A percentile compares a stretch with the other conserved stretches of the same genome.
These are phyloP conservation scores for Boletus barrowsii DNA, from an alignment of 768 basidiomycete species.

Conservation along the genomic window DNA sequence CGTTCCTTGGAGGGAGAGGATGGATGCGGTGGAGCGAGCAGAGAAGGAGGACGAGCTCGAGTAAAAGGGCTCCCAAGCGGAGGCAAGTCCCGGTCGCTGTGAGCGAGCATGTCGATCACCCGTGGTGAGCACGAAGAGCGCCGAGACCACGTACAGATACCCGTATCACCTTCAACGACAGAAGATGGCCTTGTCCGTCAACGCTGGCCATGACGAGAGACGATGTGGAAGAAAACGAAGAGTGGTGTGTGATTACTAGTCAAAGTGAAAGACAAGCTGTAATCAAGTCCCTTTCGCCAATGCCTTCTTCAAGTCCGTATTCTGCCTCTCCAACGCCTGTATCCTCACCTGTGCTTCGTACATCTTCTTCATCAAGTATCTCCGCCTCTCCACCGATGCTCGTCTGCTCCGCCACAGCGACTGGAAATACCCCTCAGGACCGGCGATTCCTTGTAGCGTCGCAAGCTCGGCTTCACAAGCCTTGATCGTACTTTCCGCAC, in stretches of 20 bases:
- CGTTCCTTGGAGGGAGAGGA: constrained; percentile 72
- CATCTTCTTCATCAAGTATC: constrained; percentile 76
- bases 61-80: constrained; percentile 84
- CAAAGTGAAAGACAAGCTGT: not conserved
- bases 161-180: constrained; percentile 86
- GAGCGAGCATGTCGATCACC: constrained; percentile 4
- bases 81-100: constrained; percentile 71
- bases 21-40: constrained; percentile 73
- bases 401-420: constrained; percentile 43
- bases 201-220: constrained; percentile 18
- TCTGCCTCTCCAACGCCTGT: constrained; percentile 66
- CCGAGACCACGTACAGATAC: constrained; percentile 62
- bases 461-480: constrained; percentile 75
- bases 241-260: no score
- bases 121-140: not conserved
- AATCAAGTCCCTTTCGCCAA: constrained; percentile 40
- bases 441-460: constrained; percentile 60
- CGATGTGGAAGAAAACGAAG: no score
- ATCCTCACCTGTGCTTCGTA: constrained; percentile 63
- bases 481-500: constrained; percentile 61
- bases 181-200: constrained; percentile 61
- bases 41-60: constrained; percentile 81
- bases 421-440: constrained; percentile 42
- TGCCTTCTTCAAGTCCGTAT: constrained; percentile 60
- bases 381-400: constrained; percentile 57